Evolutionary conservation across 345 rosid genomes (phyloP).

Genomic region (Salix udensis): DNA sequence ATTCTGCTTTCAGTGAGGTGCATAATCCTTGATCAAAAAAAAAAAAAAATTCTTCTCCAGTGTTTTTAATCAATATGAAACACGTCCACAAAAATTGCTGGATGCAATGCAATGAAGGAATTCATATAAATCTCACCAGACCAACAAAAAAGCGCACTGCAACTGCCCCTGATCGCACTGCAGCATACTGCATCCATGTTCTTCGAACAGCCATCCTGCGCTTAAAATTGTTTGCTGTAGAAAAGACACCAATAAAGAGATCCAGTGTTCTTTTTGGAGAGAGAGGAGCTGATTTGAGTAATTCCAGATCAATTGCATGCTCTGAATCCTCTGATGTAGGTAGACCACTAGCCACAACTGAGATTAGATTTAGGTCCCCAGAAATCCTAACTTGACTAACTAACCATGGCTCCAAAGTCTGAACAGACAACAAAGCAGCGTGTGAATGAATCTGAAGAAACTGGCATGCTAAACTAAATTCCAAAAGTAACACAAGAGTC

Average conservation of each 20-base stretch:
- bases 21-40: neutral
- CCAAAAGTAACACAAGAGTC: neutral
- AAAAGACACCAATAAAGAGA: conserved; percentile 90
- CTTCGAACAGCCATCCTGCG: conserved; percentile 95
- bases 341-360: conserved; percentile 79
- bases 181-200: conserved; percentile 96
- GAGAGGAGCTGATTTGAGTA: conserved; percentile 61
- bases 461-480: neutral
- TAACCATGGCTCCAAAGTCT: conserved; percentile 99
- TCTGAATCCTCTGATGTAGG: conserved; percentile 89
- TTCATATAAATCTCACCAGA: conserved; percentile 52
- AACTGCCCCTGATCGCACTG: conserved; percentile 66
- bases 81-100: neutral
- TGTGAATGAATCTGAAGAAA: conserved; percentile 11
- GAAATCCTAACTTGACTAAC: conserved; percentile 77
- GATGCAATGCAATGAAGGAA: neutral
- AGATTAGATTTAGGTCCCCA: conserved; percentile 69
- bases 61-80: neutral
- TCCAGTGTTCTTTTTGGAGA: conserved; percentile 50
- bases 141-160: conserved; percentile 98
- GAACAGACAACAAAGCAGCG: conserved; percentile 23
- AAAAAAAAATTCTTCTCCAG: neutral
- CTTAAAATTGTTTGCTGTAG: conserved; percentile 92
- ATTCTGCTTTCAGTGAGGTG: neutral
- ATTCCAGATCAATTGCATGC: conserved; percentile 63